Evolutionary conservation across 169 alveolate species (phyloP).

Genomic region (Pseudocohnilembus persalinus): DNA sequence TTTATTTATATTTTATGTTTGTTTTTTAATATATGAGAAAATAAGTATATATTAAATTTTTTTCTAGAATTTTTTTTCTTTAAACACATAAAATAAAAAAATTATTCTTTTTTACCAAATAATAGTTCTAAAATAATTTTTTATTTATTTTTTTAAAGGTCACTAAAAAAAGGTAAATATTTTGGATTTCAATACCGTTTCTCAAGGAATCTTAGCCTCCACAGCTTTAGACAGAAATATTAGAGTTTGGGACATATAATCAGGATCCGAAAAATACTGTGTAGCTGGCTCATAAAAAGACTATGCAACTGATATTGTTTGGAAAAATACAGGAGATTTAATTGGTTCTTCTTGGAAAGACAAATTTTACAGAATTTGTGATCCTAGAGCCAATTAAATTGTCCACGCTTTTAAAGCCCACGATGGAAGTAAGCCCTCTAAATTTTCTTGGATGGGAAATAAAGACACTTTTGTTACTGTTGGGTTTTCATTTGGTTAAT

Average conservation of each 20-base stretch:
- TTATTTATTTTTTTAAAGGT: background rate
- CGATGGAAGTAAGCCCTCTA: constrained; percentile 30
- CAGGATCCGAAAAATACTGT: background rate
- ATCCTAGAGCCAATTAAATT: constrained; percentile 22
- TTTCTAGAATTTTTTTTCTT: too few relatives aligned
- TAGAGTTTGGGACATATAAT: background rate
- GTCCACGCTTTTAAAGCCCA: background rate
- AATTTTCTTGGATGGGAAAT: constrained; percentile 29
- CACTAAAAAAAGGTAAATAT: background rate
- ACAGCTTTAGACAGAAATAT: background rate
- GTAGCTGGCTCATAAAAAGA: background rate
- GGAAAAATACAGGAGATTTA: background rate
- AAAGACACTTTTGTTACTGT: constrained; percentile 17
- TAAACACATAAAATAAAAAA: too few relatives aligned
- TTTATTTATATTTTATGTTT: too few relatives aligned
- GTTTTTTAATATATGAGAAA: background rate
- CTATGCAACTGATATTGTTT: background rate
- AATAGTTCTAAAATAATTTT: too few relatives aligned
- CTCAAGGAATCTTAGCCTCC: background rate
- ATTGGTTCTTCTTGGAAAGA: constrained; percentile 32
- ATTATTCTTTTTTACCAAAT: too few relatives aligned
- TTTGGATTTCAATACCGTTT: background rate
- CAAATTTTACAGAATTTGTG: constrained; percentile 15
- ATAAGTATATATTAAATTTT: too few relatives aligned
- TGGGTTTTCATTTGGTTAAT: constrained; percentile 8